Evolutionary conservation across 495 filamentous ascomycete species (phyloP).

Genomic region (Neurospora sp.): DNA sequence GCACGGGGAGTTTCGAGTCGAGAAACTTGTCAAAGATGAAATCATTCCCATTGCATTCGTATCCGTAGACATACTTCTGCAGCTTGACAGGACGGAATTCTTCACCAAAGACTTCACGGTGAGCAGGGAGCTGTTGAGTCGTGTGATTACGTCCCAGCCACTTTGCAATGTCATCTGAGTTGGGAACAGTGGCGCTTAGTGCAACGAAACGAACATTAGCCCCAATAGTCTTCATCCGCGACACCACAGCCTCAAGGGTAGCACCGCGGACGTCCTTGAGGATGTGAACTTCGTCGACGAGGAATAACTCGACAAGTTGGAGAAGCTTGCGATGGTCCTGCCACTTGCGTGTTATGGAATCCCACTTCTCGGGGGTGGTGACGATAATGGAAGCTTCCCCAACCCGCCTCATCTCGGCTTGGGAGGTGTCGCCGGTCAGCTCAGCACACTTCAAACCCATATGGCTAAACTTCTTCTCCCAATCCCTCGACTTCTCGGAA

Average conservation of each 20-base stretch:
- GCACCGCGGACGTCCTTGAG: slow-evolving; percentile 84
- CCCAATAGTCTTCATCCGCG: slow-evolving; percentile 88
- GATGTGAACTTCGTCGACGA: slow-evolving; percentile 96
- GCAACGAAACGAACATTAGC: slow-evolving; percentile 85
- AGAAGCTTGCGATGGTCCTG: slow-evolving; percentile 78
- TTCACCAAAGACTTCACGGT: slow-evolving; percentile 75
- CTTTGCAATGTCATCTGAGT: slow-evolving; percentile 77
- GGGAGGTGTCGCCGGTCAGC: slow-evolving; percentile 85
- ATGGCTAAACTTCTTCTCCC: slow-evolving; percentile 72
- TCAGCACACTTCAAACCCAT: slow-evolving; percentile 72
- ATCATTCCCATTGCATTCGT: slow-evolving; percentile 56
- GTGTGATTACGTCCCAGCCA: slow-evolving; percentile 80
- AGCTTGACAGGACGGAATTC: slow-evolving; percentile 83
- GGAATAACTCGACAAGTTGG: slow-evolving; percentile 76
- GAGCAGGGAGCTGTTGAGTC: slow-evolving; percentile 57
- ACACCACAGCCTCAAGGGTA: slow-evolving; percentile 90
- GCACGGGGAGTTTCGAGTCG: slow-evolving; percentile 57
- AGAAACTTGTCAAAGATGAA: slow-evolving; percentile 79
- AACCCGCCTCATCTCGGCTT: slow-evolving; percentile 59
- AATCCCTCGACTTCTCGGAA: slow-evolving; percentile 70
- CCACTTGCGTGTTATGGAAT: slow-evolving; percentile 94
- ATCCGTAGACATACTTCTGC: slow-evolving; percentile 77
- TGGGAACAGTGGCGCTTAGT: slow-evolving; percentile 87
- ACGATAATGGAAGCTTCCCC: slow-evolving; percentile 84
- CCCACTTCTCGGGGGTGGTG: slow-evolving; percentile 98